Base-by-base conservation (phyloP, 2,329 filamentous ascomycete genomes). In the Venturia pyrina region DNA sequence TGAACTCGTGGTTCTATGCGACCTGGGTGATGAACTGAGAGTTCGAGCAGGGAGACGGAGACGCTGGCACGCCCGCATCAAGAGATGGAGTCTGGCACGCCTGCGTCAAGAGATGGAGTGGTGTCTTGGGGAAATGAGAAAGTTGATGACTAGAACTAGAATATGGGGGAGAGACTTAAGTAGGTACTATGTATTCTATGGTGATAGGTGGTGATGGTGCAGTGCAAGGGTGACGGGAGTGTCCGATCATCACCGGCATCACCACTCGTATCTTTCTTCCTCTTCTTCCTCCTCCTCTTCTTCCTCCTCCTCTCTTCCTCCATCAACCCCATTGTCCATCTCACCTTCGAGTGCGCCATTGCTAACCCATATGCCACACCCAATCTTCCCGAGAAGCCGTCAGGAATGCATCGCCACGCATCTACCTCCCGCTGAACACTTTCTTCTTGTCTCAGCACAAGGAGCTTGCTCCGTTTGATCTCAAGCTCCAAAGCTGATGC, bases 21-120 rank as follows among this genome's bases (percentile, higher is more conserved):
- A 37, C 11, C 28, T 59, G 28, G 37, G 37, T 4, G 32, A 37
- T 34, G 32, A 59, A 1, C 53, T 32, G 24, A 37, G 53, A 13
- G 8, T n/a, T n/a, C 28, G 28, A 28, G 32, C 15, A 59, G 32
- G 17, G 53, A 59, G 28, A 37, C 19, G n/a, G 32, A 59, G 53
- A 59, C 32, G 53, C 53, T 37, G 53, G 53, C 53, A 59, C 53
- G 53, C 28, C 28, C 11, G 53, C 53, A 59, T 59, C 28, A 59
- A 59, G 32, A 37, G 17, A 11, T 15, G 24, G 34, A 17, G 8
- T 5, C 53, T 37, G 53, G 53, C 53, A 59, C 53, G 53, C 28
- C 28, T n/a, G 53, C 53, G 37, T 59, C 28, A 59, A 59, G 32
- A 37, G 19, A 11, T 8, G 28, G 37, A n/a, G 11, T 8, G 19